Percentiles rank a stretch among this genome's conserved stretches.
These are phyloP conservation scores for Oryza rufipogon DNA, from an alignment of 176 grass and related monocot species.

Conservation along the genomic window DNA sequence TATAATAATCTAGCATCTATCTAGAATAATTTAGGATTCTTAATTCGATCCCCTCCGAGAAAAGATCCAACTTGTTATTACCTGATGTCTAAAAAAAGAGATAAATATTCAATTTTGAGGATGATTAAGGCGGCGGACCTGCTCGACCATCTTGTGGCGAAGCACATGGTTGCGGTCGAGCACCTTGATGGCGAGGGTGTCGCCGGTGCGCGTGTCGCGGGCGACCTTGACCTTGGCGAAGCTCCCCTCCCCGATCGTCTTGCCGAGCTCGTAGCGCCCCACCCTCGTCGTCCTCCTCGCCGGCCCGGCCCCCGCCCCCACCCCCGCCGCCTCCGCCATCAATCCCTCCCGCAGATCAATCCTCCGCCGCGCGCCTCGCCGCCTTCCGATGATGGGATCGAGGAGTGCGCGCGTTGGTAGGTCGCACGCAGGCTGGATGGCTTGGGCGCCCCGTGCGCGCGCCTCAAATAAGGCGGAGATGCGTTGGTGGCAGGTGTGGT, in stretches of 20 bases:
- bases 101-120: too few species aligned
- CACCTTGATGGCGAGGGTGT: slow-evolving; percentile 78
- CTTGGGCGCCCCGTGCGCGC: slow-evolving; percentile 8
- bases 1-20: background rate
- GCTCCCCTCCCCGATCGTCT: slow-evolving; percentile 88
- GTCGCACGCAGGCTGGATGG: background rate
- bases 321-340: slow-evolving; percentile 17
- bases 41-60: background rate
- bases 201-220: slow-evolving; percentile 59
- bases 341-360: background rate
- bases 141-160: slow-evolving; percentile 96
- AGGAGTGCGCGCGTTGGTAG: background rate
- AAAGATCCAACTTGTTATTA: background rate
- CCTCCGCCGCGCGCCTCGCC: background rate
- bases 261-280: slow-evolving; percentile 82
- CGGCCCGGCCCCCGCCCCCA: too few species aligned
- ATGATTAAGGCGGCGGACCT: slow-evolving; percentile 34
- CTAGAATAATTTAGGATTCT: background rate
- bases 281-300: slow-evolving; percentile 63
- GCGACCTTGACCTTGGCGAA: slow-evolving; percentile 98
- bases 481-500: background rate
- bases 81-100: too few species aligned
- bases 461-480: background rate
- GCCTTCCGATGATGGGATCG: too few species aligned
- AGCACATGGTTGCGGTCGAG: slow-evolving; percentile 86